These are phyloP conservation scores for Rhodosporidiobolus odoratus DNA, from an alignment of 768 basidiomycete species.

Conservation along the genomic window DNA sequence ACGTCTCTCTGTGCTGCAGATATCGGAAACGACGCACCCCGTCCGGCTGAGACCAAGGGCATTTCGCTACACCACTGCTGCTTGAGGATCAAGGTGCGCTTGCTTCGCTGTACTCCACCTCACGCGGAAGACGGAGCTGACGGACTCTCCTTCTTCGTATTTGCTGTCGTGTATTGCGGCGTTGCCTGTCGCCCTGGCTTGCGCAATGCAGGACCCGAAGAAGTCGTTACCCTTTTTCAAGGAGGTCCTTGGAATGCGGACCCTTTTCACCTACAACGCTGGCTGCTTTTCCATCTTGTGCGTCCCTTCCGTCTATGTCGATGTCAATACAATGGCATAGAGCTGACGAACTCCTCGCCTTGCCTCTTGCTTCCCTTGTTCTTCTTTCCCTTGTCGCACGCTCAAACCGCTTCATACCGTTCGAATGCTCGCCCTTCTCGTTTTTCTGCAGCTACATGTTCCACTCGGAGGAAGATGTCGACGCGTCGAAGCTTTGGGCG, in stretches of 20 bases:
- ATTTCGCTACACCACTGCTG: conserved; percentile 34
- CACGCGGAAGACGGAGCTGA: neutral
- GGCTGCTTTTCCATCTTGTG: conserved; percentile 32
- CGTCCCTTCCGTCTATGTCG: conserved; percentile 3
- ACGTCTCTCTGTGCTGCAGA: neutral
- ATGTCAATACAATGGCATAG: too few species aligned
- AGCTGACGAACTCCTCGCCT: too few species aligned
- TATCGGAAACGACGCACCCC: conserved; percentile 25
- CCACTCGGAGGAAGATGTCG: conserved; percentile 29
- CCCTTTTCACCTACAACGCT: conserved; percentile 32
- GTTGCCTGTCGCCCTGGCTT: neutral
- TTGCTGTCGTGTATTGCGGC: neutral
- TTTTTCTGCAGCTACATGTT: conserved; percentile 17
- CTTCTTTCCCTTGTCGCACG: neutral
- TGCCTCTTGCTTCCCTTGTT: neutral
- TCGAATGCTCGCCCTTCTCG: neutral
- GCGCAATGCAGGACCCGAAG: conserved; percentile 17
- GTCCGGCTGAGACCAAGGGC: conserved; percentile 23
- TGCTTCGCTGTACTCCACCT: neutral
- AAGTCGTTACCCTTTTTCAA: conserved; percentile 27
- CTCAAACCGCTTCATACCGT: too few species aligned
- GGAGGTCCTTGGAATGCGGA: conserved; percentile 32
- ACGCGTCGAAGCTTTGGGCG: conserved; percentile 33
- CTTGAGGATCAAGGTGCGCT: conserved; percentile 25
- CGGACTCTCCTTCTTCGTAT: too few species aligned